These are phyloP conservation scores for Populus hybrid DNA, from an alignment of 441 rosid species.

Conservation along the genomic window DNA sequence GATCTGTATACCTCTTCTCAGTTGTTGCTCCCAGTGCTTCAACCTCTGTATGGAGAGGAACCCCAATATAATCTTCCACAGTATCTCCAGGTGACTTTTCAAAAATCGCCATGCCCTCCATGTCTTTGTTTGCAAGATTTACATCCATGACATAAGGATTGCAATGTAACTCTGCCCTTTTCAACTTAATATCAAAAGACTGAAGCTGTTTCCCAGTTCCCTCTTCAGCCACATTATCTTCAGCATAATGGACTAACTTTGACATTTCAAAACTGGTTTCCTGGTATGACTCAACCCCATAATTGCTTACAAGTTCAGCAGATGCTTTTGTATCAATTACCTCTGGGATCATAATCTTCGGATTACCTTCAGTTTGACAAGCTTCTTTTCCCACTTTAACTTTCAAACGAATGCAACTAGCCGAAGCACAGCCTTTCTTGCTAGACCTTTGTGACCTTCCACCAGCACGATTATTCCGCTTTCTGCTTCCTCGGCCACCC, in stretches of 20 bases:
- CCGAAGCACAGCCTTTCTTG: constrained; percentile 36
- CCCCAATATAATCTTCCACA: constrained; percentile 27
- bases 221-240: constrained; percentile 34
- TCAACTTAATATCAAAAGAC: constrained; percentile 28
- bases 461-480: constrained; percentile 23
- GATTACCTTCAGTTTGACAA: constrained; percentile 30
- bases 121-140: constrained; percentile 28
- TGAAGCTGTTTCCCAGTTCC: constrained; percentile 28
- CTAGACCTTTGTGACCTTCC: constrained; percentile 35
- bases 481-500: constrained; percentile 33
- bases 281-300: constrained; percentile 17
- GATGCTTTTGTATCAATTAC: constrained; percentile 36
- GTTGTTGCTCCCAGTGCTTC: constrained; percentile 39
- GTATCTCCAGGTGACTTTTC: constrained; percentile 44
- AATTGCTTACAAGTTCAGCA: constrained; percentile 23
- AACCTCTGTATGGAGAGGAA: constrained; percentile 33
- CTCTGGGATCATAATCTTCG: constrained; percentile 29
- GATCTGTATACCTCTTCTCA: constrained; percentile 46
- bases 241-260: constrained; percentile 21
- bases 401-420: constrained; percentile 61
- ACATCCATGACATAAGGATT: constrained; percentile 31
- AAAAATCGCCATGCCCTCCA: constrained; percentile 28
- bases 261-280: constrained; percentile 35
- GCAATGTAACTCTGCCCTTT: constrained; percentile 19
- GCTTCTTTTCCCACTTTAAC: constrained; percentile 71